A percentile compares a stretch with the other conserved stretches of the same genome.
These are phyloP conservation scores for Musa balbisiana DNA, from an alignment of 202 grass and related monocot species.

Conservation along the genomic window DNA sequence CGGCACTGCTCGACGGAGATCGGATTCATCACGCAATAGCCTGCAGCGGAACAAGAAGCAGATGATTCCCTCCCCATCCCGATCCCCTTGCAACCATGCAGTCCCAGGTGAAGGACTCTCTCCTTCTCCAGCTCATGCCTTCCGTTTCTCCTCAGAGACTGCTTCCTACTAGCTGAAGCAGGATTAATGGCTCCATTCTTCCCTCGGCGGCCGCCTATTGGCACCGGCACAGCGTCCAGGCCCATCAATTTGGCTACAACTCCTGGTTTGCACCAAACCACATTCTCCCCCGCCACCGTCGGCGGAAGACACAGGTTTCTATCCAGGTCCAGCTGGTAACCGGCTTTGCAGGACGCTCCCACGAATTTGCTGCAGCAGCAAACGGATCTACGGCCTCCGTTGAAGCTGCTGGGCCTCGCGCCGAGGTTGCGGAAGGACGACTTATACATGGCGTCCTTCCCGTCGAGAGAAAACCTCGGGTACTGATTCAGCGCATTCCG, in stretches of 20 bases:
- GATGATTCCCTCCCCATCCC: neutral
- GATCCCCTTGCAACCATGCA: neutral
- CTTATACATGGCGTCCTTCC: constrained; percentile 82
- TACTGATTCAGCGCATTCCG: constrained; percentile 71
- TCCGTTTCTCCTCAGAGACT: neutral
- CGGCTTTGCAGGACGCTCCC: constrained; percentile 19
- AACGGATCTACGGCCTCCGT: constrained; percentile 10
- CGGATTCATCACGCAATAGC: neutral
- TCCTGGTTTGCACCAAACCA: constrained; percentile 85
- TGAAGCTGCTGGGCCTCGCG: neutral
- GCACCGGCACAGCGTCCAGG: constrained; percentile 66
- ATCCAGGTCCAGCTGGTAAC: constrained; percentile 59
- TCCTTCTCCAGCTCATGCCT: constrained; percentile 14
- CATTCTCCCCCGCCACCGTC: constrained; percentile 65
- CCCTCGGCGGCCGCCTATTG: constrained; percentile 25
- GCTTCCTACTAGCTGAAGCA: constrained; percentile 8
- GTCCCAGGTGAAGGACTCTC: neutral
- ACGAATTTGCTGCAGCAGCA: constrained; percentile 30
- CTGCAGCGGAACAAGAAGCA: neutral
- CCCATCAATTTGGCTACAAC: constrained; percentile 92
- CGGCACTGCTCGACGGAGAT: neutral
- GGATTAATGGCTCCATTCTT: constrained; percentile 5
- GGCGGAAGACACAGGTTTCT: constrained; percentile 55
- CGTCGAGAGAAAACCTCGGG: constrained; percentile 89
- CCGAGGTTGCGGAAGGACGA: constrained; percentile 52